A percentile compares a stretch with the other conserved stretches of the same genome.
Evolutionary conservation across 2,329 filamentous ascomycete species (phyloP).

Genomic region (Trichoderma koningiopsis): DNA sequence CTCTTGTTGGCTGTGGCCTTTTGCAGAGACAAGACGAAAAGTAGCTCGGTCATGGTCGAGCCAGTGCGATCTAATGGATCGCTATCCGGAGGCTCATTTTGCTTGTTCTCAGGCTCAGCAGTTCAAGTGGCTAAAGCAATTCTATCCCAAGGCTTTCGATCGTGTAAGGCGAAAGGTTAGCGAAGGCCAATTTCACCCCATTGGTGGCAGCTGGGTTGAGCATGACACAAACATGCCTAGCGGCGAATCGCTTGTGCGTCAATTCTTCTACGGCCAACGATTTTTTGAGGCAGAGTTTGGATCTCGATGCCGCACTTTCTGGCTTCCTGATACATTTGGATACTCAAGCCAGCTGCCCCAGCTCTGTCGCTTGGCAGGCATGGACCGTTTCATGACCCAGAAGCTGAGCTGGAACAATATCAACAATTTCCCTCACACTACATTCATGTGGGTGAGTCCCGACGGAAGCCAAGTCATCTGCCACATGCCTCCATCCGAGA

Average conservation of each 20-base stretch:
- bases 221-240: slow-evolving; percentile 98
- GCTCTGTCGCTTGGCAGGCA: slow-evolving; percentile 88
- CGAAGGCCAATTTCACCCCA: slow-evolving; percentile 87
- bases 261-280: slow-evolving; percentile 93
- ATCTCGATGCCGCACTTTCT: slow-evolving; percentile 85
- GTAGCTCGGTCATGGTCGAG: slow-evolving; percentile 95
- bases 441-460: slow-evolving; percentile 96
- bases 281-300: slow-evolving; percentile 95
- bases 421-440: slow-evolving; percentile 98
- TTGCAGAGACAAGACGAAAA: slow-evolving; percentile 96
- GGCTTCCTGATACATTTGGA: slow-evolving; percentile 97
- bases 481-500: slow-evolving; percentile 95
- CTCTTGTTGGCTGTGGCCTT: slow-evolving; percentile 98
- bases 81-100: slow-evolving; percentile 92
- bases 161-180: slow-evolving; percentile 90
- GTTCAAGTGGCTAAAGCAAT: slow-evolving; percentile 92
- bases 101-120: slow-evolving; percentile 93
- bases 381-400: slow-evolving; percentile 96
- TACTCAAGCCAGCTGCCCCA: slow-evolving; percentile 96
- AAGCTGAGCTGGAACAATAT: slow-evolving; percentile 99
- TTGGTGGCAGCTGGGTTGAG: slow-evolving; percentile 98
- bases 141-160: slow-evolving; percentile 86
- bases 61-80: slow-evolving; percentile 92
- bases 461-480: slow-evolving; percentile 97
- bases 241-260: slow-evolving; percentile 88